These are phyloP conservation scores for Linnemannia zychae DNA, from an alignment of 192 early-diverging fungal genomes.

Conservation along the genomic window DNA sequence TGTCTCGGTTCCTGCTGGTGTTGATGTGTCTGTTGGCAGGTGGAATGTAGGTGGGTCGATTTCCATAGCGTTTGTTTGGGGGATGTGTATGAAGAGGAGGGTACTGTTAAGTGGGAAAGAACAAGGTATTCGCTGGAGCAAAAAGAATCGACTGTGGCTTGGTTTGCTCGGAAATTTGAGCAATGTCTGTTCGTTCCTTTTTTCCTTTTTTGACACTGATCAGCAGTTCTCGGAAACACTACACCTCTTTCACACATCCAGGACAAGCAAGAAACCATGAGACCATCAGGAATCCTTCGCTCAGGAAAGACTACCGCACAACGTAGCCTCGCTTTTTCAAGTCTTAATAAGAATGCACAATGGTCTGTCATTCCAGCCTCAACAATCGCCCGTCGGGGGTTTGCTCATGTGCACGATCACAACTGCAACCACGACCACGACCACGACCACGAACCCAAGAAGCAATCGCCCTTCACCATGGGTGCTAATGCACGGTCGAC, in stretches of 20 bases:
- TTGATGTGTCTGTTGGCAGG: not conserved
- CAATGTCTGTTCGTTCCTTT: not conserved
- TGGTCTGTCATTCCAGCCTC: not conserved
- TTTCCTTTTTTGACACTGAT: not conserved
- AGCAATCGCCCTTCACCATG: slow-evolving; percentile 46
- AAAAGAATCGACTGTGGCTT: not conserved
- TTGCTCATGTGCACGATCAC: slow-evolving; percentile 27
- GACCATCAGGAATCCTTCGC: slow-evolving; percentile 12
- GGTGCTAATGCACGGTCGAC: slow-evolving; percentile 9
- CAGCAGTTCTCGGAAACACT: not conserved
- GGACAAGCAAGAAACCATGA: slow-evolving; percentile 6
- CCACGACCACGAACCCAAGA: slow-evolving; percentile 26
- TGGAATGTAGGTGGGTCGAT: slow-evolving; percentile 2
- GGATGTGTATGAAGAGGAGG: not conserved
- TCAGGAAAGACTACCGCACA: slow-evolving; percentile 1
- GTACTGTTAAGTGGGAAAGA: not conserved
- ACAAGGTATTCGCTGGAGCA: not conserved
- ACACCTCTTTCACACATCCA: not conserved
- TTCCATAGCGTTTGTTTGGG: not conserved
- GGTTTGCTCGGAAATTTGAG: not conserved
- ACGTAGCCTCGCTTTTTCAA: not conserved
- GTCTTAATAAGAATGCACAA: not conserved
- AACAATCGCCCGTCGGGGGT: not conserved
- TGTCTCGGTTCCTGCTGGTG: not conserved
- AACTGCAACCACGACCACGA: slow-evolving; percentile 45